Evolutionary conservation across 768 basidiomycete genomes (phyloP).

Genomic region (Auricularia auricula-judae): DNA sequence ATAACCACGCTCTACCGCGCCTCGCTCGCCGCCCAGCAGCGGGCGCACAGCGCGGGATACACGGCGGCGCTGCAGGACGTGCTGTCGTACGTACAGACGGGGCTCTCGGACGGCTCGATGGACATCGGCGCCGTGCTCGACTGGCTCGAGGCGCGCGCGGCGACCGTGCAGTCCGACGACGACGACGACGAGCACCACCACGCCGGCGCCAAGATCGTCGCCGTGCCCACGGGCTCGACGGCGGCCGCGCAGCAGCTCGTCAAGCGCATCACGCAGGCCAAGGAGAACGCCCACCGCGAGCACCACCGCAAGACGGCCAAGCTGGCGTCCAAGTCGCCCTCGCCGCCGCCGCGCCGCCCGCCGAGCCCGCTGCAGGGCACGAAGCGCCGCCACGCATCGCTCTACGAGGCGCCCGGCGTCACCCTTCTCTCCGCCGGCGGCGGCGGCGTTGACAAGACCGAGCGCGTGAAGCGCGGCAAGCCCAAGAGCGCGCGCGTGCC

Average conservation of each 20-base stretch:
- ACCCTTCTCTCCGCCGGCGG: not conserved
- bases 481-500: not conserved
- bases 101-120: constrained; percentile 48
- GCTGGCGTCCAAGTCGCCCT: not conserved
- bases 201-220: not conserved
- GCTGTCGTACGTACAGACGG: constrained; percentile 72
- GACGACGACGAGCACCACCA: constrained; percentile 64
- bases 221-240: not conserved
- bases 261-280: not conserved
- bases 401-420: not conserved
- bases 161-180: constrained; percentile 60
- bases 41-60: constrained; percentile 74
- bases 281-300: not conserved
- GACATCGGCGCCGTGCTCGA: constrained; percentile 74
- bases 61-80: constrained; percentile 71
- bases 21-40: constrained; percentile 63
- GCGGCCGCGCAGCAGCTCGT: not conserved
- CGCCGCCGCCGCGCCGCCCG: not conserved
- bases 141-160: constrained; percentile 73
- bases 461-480: not conserved
- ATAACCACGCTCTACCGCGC: constrained; percentile 80
- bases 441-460: not conserved
- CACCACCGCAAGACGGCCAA: not conserved
- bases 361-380: not conserved
- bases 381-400: not conserved